These are phyloP conservation scores for Pythium periplocum DNA, from an alignment of 352 stramenopile species.

Conservation along the genomic window DNA sequence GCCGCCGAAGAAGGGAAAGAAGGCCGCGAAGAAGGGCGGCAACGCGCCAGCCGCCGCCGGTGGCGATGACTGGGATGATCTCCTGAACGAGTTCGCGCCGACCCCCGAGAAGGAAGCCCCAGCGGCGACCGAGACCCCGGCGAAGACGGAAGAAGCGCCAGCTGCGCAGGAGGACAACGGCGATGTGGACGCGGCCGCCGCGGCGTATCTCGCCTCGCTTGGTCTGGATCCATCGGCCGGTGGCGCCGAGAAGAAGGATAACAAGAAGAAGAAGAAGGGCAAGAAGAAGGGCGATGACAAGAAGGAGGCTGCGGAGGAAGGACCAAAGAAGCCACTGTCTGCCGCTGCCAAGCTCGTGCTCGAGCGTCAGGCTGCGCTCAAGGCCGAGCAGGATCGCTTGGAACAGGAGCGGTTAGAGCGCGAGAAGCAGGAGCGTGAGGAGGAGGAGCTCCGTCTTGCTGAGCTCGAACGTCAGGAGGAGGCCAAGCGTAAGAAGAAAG, in stretches of 20 bases:
- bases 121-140: slow-evolving; percentile 10
- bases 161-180: slow-evolving; percentile 10
- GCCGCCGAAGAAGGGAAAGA: slow-evolving; percentile 82
- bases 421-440: slow-evolving; percentile 59
- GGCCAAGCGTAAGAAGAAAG: slow-evolving; percentile 74
- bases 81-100: slow-evolving; percentile 64
- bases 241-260: slow-evolving; percentile 78
- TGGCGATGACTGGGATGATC: slow-evolving; percentile 61
- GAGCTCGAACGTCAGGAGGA: slow-evolving; percentile 55
- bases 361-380: slow-evolving; percentile 69
- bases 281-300: slow-evolving; percentile 46
- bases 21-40: slow-evolving; percentile 35
- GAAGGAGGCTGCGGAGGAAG: slow-evolving; percentile 6
- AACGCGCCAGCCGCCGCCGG: slow-evolving; percentile 18
- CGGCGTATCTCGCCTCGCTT: slow-evolving; percentile 70
- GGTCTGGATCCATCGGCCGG: slow-evolving; percentile 50
- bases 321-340: slow-evolving; percentile 67
- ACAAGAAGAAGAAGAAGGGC: slow-evolving; percentile 77
- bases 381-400: slow-evolving; percentile 69
- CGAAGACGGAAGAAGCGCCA: slow-evolving; percentile 11
- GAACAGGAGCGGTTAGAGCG: slow-evolving; percentile 53
- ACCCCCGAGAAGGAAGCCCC: slow-evolving; percentile 4
- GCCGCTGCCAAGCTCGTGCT: slow-evolving; percentile 63
- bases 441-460: slow-evolving; percentile 46
- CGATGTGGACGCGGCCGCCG: slow-evolving; percentile 63